phyloP scores from a whole-genome alignment of 352 stramenopile species.

The Pythium oligandrum region DNA sequence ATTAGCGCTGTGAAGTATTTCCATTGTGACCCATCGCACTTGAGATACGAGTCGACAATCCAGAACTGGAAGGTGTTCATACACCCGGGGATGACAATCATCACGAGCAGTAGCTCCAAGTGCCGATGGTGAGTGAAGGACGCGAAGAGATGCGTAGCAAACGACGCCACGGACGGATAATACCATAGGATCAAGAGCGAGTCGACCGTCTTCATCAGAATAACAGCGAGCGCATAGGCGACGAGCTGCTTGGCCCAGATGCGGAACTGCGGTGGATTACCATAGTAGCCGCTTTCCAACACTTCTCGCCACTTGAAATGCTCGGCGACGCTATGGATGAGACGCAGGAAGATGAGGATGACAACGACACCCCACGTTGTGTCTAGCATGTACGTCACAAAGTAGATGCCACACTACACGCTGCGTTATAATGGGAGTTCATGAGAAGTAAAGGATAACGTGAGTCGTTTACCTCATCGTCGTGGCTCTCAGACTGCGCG shows the following conservation, averaged over 20 bases:
- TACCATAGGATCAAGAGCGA: slow-evolving; percentile 35
- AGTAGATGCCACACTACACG: slow-evolving; percentile 65
- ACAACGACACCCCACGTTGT: slow-evolving; percentile 49
- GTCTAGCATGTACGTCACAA: slow-evolving; percentile 66
- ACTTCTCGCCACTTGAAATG: slow-evolving; percentile 29
- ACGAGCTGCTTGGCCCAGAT: slow-evolving; percentile 57
- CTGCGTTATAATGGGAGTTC: not conserved
- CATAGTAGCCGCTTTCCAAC: slow-evolving; percentile 60
- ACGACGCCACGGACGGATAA: slow-evolving; percentile 37
- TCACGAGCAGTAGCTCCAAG: slow-evolving; percentile 68
- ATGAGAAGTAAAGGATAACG: not conserved
- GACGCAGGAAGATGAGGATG: slow-evolving; percentile 37
- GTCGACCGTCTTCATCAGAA: slow-evolving; percentile 50
- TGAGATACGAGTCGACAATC: slow-evolving; percentile 33
- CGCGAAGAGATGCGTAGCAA: slow-evolving; percentile 44
- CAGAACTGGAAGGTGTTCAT: slow-evolving; percentile 76
- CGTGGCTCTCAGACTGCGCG: slow-evolving; percentile 22
- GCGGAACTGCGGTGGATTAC: slow-evolving; percentile 45
- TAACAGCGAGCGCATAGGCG: slow-evolving; percentile 35
- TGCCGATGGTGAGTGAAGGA: slow-evolving; percentile 56
- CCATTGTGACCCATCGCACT: slow-evolving; percentile 38
- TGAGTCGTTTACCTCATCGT: slow-evolving; percentile 43
- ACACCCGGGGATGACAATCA: slow-evolving; percentile 67
- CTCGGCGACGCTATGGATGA: slow-evolving; percentile 34
- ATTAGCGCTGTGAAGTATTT: slow-evolving; percentile 26